Conservation (phyloP, 106 monocot species). For the Alisma plantagoaquatica region DNA sequence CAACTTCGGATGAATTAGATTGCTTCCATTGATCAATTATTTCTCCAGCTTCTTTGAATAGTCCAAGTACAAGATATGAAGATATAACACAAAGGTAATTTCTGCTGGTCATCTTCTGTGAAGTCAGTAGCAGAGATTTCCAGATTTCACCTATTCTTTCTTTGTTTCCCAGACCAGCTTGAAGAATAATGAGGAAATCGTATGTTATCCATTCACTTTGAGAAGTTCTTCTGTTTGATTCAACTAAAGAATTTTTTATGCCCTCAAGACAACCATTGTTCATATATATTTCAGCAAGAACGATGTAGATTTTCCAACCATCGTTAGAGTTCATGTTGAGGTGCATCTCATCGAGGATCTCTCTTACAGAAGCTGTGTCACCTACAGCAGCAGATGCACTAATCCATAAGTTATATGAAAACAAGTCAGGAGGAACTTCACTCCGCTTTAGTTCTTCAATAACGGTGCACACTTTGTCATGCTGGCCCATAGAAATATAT, state of each 20-base stretch:
- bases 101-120: constrained; percentile 66
- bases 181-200: constrained; percentile 76
- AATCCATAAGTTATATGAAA: constrained; percentile 82
- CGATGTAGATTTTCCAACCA: constrained; percentile 45
- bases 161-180: constrained; percentile 58
- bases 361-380: constrained; percentile 49
- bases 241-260: constrained; percentile 36
- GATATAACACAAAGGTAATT: constrained; percentile 70
- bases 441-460: constrained; percentile 57
- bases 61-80: constrained; percentile 43
- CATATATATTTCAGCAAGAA: constrained; percentile 54
- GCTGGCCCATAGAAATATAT: constrained; percentile 75
- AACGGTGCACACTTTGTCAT: constrained; percentile 53
- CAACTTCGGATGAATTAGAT: constrained; percentile 44
- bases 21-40: constrained; percentile 69
- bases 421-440: constrained; percentile 59
- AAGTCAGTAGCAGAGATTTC: constrained; percentile 57
- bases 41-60: constrained; percentile 66
- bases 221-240: constrained; percentile 33
- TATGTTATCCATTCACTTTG: constrained; percentile 76
- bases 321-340: constrained; percentile 30
- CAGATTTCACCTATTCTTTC: constrained; percentile 71
- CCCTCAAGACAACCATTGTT: constrained; percentile 27
- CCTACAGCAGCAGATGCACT: constrained; percentile 61
- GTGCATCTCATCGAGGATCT: constrained; percentile 67